Evolutionary conservation across 495 filamentous ascomycete genomes (phyloP).

Genomic region (Penicillium paradoxum): DNA sequence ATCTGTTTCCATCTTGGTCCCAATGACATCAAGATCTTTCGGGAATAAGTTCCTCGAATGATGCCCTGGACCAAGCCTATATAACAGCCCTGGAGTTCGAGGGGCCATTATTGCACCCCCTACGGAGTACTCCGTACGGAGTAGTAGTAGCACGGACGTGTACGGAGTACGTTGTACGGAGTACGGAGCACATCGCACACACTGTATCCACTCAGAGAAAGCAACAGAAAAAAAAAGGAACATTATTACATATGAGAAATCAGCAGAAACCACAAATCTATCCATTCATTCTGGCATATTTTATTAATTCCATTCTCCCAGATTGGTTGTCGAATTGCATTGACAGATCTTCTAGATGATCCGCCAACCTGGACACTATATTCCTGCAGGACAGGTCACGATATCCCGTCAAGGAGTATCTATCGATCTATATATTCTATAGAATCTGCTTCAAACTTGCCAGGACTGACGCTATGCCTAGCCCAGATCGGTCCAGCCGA

Average conservation of each 20-base stretch:
- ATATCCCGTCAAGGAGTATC: background rate
- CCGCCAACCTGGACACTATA: background rate
- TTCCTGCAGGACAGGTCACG: background rate
- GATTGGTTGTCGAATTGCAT: background rate
- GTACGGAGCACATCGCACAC: background rate
- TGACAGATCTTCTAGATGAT: background rate
- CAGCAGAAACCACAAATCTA: background rate
- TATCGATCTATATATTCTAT: background rate
- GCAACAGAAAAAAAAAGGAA: background rate
- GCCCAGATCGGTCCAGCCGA: background rate
- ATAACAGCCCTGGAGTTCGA: background rate
- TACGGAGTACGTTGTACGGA: background rate
- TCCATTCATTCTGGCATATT: background rate
- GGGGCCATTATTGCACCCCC: slow-evolving; percentile 4
- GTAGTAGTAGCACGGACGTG: background rate
- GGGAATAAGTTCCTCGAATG: background rate
- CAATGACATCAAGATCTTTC: background rate
- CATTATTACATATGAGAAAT: background rate
- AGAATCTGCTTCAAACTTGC: background rate
- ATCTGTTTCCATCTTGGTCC: background rate
- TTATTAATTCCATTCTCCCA: background rate
- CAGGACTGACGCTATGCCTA: background rate
- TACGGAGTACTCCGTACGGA: background rate
- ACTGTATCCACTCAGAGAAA: slow-evolving; percentile 1
- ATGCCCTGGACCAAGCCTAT: background rate